Evolutionary conservation across 129 eudicot genomes (phyloP), one percentile per base, ranked within the genome.

Genomic region (Lactuca saligna): DNA sequence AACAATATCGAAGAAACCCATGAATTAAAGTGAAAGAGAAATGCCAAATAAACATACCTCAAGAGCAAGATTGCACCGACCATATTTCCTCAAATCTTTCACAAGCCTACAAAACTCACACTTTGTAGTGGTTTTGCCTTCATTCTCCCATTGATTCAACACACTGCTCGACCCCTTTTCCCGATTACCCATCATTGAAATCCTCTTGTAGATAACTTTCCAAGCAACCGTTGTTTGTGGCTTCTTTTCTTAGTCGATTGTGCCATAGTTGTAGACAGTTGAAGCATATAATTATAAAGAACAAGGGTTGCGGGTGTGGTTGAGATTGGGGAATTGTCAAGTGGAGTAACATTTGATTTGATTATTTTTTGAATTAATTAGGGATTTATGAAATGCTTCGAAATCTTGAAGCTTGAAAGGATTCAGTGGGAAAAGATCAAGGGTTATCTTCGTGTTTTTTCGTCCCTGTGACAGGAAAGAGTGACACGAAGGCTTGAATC

Each of bases 21-120:
- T 49, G 57, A 41, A 8, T 15, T 16, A 16, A 29, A 57, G 4
- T 25, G 57, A 44, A 10, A 6, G 57, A 31, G 5, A 66, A 13
- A 66, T 8, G 50, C 48, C 49, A 51, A 17, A 51, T 35, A 6
- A 31, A 48, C 67, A 31, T 80, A 90, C 97, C 97, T 90, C 88
- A 80, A 90, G 85, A 70, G 97, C 95, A 74, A 51, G 76, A 35
- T 76, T 82, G 73, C 2, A 80, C 3, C 88, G 82, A 31, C 75
- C 81, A 60, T 78, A 87, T 65, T 82, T 86, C 76, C 97, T 82
- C 74, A 90, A 83, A 77, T 90, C 95, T 73, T 83, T 86, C 39
- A 82, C 85, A 75, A 87, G 74, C 56, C 88, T 80, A 71, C 66
- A 80, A 73, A 90, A 82, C 81, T 90, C 97, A 88, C 91, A 90